Percentiles rank a stretch among this genome's conserved stretches.
phyloP scores from a whole-genome alignment of 257 asterid genomes.

The Verbascum thapsus region DNA sequence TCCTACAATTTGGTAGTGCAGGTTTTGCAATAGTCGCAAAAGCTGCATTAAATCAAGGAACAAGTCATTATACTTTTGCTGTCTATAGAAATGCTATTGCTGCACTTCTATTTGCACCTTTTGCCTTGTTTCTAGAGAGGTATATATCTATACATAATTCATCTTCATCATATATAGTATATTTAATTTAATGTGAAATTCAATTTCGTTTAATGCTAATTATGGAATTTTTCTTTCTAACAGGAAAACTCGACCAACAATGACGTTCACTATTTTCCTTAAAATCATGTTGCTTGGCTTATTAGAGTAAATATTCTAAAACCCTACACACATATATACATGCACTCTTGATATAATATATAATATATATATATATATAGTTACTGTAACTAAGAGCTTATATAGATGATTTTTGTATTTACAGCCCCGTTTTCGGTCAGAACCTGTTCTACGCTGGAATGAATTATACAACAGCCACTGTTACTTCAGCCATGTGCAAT shows the following conservation, averaged over 20 bases:
- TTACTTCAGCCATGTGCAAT: no score
- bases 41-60: neutral
- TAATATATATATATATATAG: neutral
- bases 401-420: neutral
- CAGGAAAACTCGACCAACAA: neutral
- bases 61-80: no score
- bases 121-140: neutral
- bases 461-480: no score
- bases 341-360: neutral
- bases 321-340: no score
- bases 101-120: neutral
- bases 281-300: conserved; percentile 4
- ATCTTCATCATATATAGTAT: neutral
- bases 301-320: neutral
- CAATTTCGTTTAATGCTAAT: no score
- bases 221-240: no score
- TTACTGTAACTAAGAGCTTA: no score
- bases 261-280: neutral
- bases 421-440: neutral
- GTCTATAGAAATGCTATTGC: no score
- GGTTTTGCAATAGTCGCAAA: neutral
- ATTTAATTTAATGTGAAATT: no score
- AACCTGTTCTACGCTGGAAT: neutral
- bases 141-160: neutral
- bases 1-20: neutral